A percentile compares a stretch with the other conserved stretches of the same genome.
phyloP scores from a whole-genome alignment of 495 filamentous ascomycete genomes.

The Neurospora sp. region DNA sequence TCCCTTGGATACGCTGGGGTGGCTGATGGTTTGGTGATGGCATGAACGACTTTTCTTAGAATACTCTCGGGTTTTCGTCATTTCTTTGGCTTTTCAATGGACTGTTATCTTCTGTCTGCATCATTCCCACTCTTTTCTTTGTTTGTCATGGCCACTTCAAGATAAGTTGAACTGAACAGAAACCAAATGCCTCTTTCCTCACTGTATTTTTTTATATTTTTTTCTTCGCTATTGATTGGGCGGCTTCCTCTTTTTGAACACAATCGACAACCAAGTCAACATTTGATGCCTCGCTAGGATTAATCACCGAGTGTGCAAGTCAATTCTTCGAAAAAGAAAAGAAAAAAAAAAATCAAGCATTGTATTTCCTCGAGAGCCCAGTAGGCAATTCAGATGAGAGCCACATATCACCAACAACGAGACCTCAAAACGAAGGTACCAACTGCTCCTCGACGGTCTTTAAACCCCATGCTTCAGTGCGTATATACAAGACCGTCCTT shows the following conservation, averaged over 20 bases:
- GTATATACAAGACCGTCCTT: not conserved
- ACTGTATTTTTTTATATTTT: not conserved
- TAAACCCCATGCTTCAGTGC: not conserved
- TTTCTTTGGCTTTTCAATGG: not conserved
- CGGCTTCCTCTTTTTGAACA: not conserved
- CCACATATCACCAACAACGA: too few relatives aligned
- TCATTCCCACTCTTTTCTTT: not conserved
- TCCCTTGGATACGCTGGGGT: not conserved
- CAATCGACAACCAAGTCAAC: not conserved
- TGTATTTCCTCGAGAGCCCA: too few relatives aligned
- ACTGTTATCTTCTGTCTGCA: too few relatives aligned
- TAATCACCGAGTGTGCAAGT: not conserved
- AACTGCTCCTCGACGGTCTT: too few relatives aligned
- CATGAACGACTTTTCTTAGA: not conserved
- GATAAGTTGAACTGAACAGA: too few relatives aligned
- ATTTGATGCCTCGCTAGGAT: not conserved
- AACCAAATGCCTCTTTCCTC: too few relatives aligned
- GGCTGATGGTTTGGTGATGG: not conserved
- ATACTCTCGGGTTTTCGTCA: not conserved
- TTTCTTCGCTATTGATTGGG: not conserved
- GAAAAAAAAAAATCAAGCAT: too few relatives aligned
- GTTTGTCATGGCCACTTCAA: not conserved
- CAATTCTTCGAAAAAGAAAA: too few relatives aligned
- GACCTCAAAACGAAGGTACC: too few relatives aligned
- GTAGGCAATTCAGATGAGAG: too few relatives aligned